A percentile compares a stretch with the other conserved stretches of the same genome.
phyloP scores from a whole-genome alignment of 192 early-diverging fungal species.

The Cetraspora pellucida region DNA sequence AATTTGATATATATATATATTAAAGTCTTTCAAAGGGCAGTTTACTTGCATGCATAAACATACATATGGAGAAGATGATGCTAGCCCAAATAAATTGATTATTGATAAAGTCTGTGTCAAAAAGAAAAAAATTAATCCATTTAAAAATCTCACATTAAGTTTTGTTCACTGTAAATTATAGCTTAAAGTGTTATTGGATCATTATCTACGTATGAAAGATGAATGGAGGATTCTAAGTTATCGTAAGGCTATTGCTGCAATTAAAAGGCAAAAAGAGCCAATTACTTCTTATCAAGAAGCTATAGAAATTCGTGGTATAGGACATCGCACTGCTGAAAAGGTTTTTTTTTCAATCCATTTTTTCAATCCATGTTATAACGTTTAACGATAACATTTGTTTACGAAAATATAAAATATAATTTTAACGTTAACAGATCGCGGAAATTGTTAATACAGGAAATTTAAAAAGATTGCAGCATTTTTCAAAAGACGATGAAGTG shows the following conservation, averaged over 20 bases:
- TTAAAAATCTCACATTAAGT: neutral
- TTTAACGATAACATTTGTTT: neutral
- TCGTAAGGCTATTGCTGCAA: constrained; percentile 1
- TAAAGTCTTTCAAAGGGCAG: too few relatives aligned
- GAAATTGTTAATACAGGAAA: constrained; percentile 15
- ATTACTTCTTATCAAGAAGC: constrained; percentile 4
- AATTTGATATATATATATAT: too few relatives aligned
- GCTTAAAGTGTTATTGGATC: constrained; percentile 15
- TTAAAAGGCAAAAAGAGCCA: neutral
- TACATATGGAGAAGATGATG: too few relatives aligned
- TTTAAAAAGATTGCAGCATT: neutral
- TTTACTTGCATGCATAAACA: too few relatives aligned
- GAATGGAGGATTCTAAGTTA: constrained; percentile 19
- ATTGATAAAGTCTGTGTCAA: neutral
- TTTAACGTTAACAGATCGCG: neutral
- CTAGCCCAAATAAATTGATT: neutral
- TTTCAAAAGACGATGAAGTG: neutral
- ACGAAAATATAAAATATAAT: neutral
- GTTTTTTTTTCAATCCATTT: neutral
- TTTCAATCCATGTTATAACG: neutral
- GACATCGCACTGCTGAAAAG: neutral
- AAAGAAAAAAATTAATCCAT: neutral
- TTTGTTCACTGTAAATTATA: neutral
- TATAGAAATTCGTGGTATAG: constrained; percentile 10
- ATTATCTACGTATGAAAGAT: constrained; percentile 13